Percentiles rank a stretch among this genome's conserved stretches.
Conservation (phyloP, 1,139 yeast species). For the Saccharomycopsis hybrid region DNA sequence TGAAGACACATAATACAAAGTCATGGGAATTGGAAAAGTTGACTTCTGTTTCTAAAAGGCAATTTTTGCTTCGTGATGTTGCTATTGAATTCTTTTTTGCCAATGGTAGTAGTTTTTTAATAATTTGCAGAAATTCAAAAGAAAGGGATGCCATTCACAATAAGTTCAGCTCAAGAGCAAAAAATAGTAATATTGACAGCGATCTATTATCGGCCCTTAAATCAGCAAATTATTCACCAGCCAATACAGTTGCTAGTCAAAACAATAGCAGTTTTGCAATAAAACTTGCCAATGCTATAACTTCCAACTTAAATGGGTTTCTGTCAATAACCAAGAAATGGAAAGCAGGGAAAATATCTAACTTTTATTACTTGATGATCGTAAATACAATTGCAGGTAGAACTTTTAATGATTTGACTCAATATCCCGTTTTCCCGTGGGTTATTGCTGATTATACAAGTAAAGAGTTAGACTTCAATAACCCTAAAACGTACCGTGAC, state of each 20-base stretch:
- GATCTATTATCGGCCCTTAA: slow-evolving; percentile 48
- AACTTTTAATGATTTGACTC: slow-evolving; percentile 80
- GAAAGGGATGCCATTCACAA: slow-evolving; percentile 52
- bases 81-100: slow-evolving; percentile 71
- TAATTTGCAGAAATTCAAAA: slow-evolving; percentile 47
- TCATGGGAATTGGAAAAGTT: slow-evolving; percentile 53
- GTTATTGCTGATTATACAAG: slow-evolving; percentile 75
- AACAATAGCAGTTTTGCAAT: slow-evolving; percentile 27
- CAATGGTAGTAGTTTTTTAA: slow-evolving; percentile 61
- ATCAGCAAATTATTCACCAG: slow-evolving; percentile 32
- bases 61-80: slow-evolving; percentile 67
- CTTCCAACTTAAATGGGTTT: slow-evolving; percentile 30
- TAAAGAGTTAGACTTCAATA: slow-evolving; percentile 50
- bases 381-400: slow-evolving; percentile 80
- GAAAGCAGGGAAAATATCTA: slow-evolving; percentile 71
- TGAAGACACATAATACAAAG: slow-evolving; percentile 39
- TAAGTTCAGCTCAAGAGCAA: slow-evolving; percentile 40
- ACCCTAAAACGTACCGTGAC: slow-evolving; percentile 62
- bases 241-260: slow-evolving; percentile 3
- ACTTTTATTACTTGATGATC: slow-evolving; percentile 72
- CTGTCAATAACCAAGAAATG: slow-evolving; percentile 59
- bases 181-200: slow-evolving; percentile 39
- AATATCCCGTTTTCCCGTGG: slow-evolving; percentile 90
- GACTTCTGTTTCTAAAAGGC: slow-evolving; percentile 62
- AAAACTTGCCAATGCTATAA: slow-evolving; percentile 36